phyloP scores from a whole-genome alignment of 768 basidiomycete species.

The Leccinum obscurum region DNA sequence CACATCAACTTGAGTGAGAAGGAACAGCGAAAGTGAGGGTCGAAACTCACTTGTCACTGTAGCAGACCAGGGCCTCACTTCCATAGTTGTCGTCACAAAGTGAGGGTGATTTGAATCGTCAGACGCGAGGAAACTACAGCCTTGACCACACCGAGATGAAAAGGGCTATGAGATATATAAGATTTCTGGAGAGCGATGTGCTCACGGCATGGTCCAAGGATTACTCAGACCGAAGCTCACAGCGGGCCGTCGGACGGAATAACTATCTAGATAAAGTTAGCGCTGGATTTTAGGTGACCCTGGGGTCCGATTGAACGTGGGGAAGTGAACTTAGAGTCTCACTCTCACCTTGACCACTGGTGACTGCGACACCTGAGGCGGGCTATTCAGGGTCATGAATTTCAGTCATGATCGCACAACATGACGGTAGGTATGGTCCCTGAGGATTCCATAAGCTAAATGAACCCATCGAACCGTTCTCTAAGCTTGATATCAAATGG shows the following conservation, averaged over 20 bases:
- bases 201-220: conserved; percentile 2
- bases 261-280: neutral
- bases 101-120: neutral
- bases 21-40: neutral
- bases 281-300: neutral
- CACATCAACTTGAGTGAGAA: neutral
- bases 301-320: conserved; percentile 1
- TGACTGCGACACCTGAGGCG: no score
- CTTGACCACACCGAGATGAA: neutral
- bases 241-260: neutral
- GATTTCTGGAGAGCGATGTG: neutral
- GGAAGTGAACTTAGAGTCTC: neutral
- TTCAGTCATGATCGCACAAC: neutral
- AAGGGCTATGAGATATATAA: neutral
- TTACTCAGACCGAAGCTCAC: neutral
- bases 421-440: neutral
- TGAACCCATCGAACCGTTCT: neutral
- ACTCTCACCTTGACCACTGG: no score
- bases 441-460: neutral
- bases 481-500: neutral
- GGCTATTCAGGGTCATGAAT: neutral
- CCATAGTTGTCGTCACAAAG: neutral
- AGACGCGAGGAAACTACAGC: neutral
- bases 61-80: conserved; percentile 6
- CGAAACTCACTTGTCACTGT: conserved; percentile 16